A percentile compares a stretch with the other conserved stretches of the same genome.
phyloP scores from a whole-genome alignment of 2,329 filamentous ascomycete genomes.

The Rachicladosporium sp. region DNA sequence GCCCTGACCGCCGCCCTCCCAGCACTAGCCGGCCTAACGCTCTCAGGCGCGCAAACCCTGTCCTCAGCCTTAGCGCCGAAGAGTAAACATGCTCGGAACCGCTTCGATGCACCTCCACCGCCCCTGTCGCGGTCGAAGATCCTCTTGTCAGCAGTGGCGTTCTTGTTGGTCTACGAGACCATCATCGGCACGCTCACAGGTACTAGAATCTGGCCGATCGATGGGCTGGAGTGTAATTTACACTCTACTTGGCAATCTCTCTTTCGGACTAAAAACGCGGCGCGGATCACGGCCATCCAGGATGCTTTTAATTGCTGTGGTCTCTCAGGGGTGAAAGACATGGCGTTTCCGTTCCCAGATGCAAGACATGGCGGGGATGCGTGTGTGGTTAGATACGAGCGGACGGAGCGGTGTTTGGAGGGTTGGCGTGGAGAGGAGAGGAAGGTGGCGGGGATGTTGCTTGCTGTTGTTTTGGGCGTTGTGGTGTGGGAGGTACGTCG shows the following conservation, averaged over 20 bases:
- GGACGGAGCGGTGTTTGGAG: slow-evolving; percentile 37
- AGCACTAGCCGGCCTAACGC: slow-evolving; percentile 29
- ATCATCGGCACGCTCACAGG: slow-evolving; percentile 35
- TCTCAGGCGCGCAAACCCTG: slow-evolving; percentile 19
- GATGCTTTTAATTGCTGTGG: slow-evolving; percentile 57
- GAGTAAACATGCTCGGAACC: slow-evolving; percentile 1
- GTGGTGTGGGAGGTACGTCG: slow-evolving; percentile 44
- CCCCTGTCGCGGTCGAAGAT: slow-evolving; percentile 21
- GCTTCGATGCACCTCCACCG: slow-evolving; percentile 14
- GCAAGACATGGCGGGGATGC: slow-evolving; percentile 19
- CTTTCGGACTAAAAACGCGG: slow-evolving; percentile 39
- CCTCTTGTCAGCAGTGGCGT: slow-evolving; percentile 24
- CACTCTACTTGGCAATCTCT: slow-evolving; percentile 44
- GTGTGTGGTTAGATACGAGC: slow-evolving; percentile 38
- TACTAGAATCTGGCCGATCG: slow-evolving; percentile 28
- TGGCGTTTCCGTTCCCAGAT: slow-evolving; percentile 49
- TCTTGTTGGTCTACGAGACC: slow-evolving; percentile 28
- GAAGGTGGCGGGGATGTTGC: slow-evolving; percentile 41
- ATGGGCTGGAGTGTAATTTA: slow-evolving; percentile 41
- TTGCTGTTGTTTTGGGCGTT: slow-evolving; percentile 42
- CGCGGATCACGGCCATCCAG: slow-evolving; percentile 47
- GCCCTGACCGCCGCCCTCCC: slow-evolving; percentile 32
- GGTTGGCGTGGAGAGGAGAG: slow-evolving; percentile 47
- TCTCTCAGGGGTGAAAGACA: slow-evolving; percentile 44
- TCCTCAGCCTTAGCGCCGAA: slow-evolving; percentile 7